Conservation (phyloP, 495 filamentous ascomycete species). For the Aspergillus incahuasiensis region DNA sequence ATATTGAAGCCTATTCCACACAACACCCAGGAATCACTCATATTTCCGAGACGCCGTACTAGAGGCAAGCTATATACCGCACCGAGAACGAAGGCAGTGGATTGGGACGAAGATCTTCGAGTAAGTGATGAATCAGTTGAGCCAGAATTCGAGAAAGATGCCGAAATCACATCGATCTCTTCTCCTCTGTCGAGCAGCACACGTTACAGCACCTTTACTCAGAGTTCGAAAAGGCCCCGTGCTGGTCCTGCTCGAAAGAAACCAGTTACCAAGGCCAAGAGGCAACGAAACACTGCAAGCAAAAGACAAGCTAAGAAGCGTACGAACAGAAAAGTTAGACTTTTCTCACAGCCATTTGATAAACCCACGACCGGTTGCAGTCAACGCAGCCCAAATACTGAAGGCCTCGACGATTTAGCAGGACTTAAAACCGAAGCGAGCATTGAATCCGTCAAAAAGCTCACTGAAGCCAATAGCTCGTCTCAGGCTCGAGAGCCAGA, state of each 20-base stretch:
- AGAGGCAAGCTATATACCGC: slow-evolving; percentile 12
- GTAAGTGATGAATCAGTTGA: slow-evolving; percentile 23
- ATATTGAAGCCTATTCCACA: background rate
- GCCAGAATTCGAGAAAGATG: background rate
- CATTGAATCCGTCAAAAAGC: background rate
- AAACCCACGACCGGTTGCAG: background rate
- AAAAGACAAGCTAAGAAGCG: background rate
- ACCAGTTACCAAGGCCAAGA: background rate
- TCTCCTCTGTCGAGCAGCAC: slow-evolving; percentile 15
- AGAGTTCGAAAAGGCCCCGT: background rate
- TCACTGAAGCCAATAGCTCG: background rate
- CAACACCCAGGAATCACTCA: slow-evolving; percentile 18
- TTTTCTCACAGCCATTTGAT: background rate
- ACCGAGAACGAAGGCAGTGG: slow-evolving; percentile 19
- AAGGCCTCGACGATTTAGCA: background rate
- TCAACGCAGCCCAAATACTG: background rate
- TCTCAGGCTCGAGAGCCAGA: background rate
- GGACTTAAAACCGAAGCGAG: background rate
- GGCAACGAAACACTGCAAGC: background rate
- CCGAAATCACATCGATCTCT: slow-evolving; percentile 14
- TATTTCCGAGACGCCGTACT: slow-evolving; percentile 3
- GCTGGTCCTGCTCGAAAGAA: slow-evolving; percentile 2
- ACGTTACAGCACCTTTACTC: background rate
- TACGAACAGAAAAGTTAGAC: background rate
- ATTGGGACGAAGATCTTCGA: slow-evolving; percentile 35